Base-by-base conservation (phyloP, 768 basidiomycete species). In the Grammothele lineata region DNA sequence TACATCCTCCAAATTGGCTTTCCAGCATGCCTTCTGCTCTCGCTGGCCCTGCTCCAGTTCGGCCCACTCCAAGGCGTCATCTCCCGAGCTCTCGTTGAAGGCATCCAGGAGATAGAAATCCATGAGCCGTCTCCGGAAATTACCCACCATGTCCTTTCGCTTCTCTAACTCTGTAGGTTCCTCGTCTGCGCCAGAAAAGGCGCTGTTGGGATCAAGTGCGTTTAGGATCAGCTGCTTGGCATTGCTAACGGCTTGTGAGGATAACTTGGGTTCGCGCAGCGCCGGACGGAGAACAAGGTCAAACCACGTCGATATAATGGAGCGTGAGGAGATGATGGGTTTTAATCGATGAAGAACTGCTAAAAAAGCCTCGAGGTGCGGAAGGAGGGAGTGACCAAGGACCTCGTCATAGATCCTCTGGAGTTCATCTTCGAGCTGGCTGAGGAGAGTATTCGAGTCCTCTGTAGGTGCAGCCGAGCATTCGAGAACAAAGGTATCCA, bases 91-190 rank as follows among this genome's bases (percentile, higher is more conserved):
- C 58, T 88, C 87, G 58, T 86, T 85, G 60, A 76, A 81, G 26
- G 82, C 84, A 59, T 90, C 87, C 43, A 88, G 68, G 15, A 92
- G 72, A 59, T 89, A 90, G 15, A 87, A 71, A 47, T 90, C 85
- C 58, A 92, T 64, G 26, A 92, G 64, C 23, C 78, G 75, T 41
- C 81, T 70, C 48, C 86, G 73, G 59, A 92, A 91, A 43, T 81
- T 80, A 22, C 69, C 66, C 15, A 83, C 72, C 64, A 78, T 81
- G 40, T 77, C 76, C 10, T 64, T 63, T 53, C 68, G 55, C 43
- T 54, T 62, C 37, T 71, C 69, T 32, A 23, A 30, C 10, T 75
- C 74, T 45, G 68, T 72, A 32, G 67, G 62, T 57, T 75, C 53
- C 10, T 48, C 55, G 17, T 53, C 57, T 4, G 40, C 14, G n/a